These are phyloP conservation scores for Liquidambar formosana DNA, from an alignment of 164 flowering plant genomes.

Conservation along the genomic window DNA sequence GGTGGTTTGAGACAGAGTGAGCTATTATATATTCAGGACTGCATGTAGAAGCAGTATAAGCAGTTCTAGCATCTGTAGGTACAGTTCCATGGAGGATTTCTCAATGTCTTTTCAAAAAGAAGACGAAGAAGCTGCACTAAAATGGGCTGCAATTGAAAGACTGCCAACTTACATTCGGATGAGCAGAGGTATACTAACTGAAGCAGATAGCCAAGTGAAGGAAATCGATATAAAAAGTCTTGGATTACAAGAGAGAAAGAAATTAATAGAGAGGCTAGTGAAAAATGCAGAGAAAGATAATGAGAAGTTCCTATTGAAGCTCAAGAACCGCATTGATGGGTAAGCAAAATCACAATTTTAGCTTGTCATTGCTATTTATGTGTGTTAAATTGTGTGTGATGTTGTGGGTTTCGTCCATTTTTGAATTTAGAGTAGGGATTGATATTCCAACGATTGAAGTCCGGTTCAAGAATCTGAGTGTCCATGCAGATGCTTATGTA, in stretches of 20 bases:
- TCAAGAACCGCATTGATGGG: slow-evolving; percentile 53
- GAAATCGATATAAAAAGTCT: too few relatives aligned
- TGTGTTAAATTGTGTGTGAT: background rate
- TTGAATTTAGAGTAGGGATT: slow-evolving; percentile 37
- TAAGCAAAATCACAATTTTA: background rate
- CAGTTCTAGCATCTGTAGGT: slow-evolving; percentile 23
- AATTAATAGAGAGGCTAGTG: slow-evolving; percentile 54
- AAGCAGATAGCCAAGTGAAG: background rate
- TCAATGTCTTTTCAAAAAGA: slow-evolving; percentile 11
- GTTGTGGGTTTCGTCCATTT: background rate
- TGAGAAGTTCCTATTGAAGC: slow-evolving; percentile 66
- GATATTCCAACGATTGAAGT: slow-evolving; percentile 45
- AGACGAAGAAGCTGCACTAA: slow-evolving; percentile 26
- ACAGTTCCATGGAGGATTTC: slow-evolving; percentile 18
- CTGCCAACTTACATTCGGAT: slow-evolving; percentile 12
- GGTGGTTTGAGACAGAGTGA: too few relatives aligned
- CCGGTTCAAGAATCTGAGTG: slow-evolving; percentile 36
- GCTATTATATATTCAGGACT: too few relatives aligned
- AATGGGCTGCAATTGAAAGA: slow-evolving; percentile 26
- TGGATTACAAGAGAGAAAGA: slow-evolving; percentile 27
- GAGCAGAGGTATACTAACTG: background rate
- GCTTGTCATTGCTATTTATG: too few relatives aligned
- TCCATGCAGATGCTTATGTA: slow-evolving; percentile 54
- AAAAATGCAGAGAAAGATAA: slow-evolving; percentile 65
- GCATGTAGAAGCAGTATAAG: slow-evolving; percentile 1